phyloP scores from a whole-genome alignment of 2,329 filamentous ascomycete genomes.

The Ceratocystis colombiana region DNA sequence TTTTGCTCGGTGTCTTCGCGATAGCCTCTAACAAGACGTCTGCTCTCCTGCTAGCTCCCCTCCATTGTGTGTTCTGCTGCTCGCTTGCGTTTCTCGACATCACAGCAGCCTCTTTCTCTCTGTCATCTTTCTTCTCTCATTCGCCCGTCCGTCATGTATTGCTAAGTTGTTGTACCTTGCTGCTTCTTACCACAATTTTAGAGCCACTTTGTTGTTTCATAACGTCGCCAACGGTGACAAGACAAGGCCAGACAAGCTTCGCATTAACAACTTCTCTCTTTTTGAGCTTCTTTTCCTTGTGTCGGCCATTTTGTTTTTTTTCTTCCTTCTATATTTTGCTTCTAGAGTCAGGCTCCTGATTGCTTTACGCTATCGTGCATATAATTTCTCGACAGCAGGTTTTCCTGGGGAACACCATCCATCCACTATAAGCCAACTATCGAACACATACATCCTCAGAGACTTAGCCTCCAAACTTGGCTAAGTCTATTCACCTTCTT shows the following conservation, averaged over 20 bases:
- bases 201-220: conserved; percentile 11
- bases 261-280: background rate
- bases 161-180: background rate
- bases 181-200: conserved; percentile 4
- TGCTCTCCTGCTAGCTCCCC: too few species aligned
- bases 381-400: background rate
- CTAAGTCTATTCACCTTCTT: background rate
- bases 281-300: background rate
- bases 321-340: background rate
- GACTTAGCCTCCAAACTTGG: background rate
- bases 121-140: background rate
- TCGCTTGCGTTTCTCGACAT: too few species aligned
- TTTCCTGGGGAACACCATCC: background rate
- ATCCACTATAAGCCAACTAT: background rate
- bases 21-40: too few species aligned
- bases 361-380: background rate
- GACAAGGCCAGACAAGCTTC: background rate
- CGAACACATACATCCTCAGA: background rate
- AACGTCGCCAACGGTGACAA: background rate
- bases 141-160: conserved; percentile 7
- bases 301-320: background rate
- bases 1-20: background rate
- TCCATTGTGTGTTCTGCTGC: too few species aligned
- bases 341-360: background rate
- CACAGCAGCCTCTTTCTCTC: background rate